A percentile compares a stretch with the other conserved stretches of the same genome.
Conservation (phyloP, 139 green algal species). For the Yamagishiella unicocca region DNA sequence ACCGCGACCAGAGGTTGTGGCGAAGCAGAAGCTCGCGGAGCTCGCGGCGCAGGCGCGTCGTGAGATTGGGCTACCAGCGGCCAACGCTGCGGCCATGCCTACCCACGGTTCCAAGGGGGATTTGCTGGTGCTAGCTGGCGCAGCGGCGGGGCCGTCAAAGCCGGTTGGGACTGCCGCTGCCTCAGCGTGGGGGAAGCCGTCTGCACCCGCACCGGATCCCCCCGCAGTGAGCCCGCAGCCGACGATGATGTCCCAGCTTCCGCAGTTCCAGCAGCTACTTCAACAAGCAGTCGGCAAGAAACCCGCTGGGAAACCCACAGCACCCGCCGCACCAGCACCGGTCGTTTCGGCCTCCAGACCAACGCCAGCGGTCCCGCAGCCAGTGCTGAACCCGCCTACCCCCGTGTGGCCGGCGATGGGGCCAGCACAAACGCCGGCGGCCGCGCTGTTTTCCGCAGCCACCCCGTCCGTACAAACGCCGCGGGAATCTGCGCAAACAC, state of each 20-base stretch:
- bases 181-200: constrained; percentile 41
- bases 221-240: background rate
- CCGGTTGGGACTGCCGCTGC: background rate
- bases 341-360: too few species aligned
- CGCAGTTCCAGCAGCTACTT: constrained; percentile 45
- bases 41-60: constrained; percentile 49
- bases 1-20: constrained; percentile 9
- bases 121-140: background rate
- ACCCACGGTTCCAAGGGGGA: constrained; percentile 20
- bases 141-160: background rate
- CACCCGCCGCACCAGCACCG: background rate
- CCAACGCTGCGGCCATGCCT: background rate
- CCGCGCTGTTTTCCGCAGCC: constrained; percentile 20
- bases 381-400: constrained; percentile 28
- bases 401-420: constrained; percentile 34
- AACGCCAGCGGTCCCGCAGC: background rate
- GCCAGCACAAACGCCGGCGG: background rate
- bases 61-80: constrained; percentile 49
- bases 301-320: background rate
- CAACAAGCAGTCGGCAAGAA: constrained; percentile 30
- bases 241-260: constrained; percentile 44
- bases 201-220: background rate
- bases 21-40: constrained; percentile 57
- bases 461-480: background rate
- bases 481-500: background rate